Conservation (phyloP, 805 yeast genomes). For the Metschnikowia dekortorum region DNA sequence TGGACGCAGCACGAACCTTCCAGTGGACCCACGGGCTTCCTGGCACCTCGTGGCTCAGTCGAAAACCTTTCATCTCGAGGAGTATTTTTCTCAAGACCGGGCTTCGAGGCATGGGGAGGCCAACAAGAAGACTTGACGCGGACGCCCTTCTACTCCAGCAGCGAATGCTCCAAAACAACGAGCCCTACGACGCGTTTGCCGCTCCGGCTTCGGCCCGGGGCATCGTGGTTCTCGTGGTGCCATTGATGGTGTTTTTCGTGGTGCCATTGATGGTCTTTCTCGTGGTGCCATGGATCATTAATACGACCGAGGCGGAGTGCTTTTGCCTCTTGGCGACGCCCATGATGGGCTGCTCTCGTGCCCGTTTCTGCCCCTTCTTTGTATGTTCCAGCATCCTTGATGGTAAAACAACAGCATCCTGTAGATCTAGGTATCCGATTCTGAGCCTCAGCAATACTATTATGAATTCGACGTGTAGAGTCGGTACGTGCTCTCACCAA, state of each 20-base stretch:
- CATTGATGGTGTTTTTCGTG: too few species aligned
- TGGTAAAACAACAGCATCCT: too few species aligned
- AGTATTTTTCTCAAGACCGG: conserved; percentile 47
- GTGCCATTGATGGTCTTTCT: too few species aligned
- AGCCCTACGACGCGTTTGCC: conserved; percentile 69
- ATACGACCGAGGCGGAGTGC: conserved; percentile 78
- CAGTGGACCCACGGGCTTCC: conserved; percentile 77
- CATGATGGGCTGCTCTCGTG: conserved; percentile 64
- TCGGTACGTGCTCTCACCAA: too few species aligned
- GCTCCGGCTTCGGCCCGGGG: too few species aligned
- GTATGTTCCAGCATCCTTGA: too few species aligned
- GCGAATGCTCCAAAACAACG: conserved; percentile 52
- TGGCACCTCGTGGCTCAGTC: conserved; percentile 90
- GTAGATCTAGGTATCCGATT: too few species aligned
- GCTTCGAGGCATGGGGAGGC: conserved; percentile 62
- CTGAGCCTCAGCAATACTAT: too few species aligned
- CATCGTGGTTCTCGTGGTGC: too few species aligned
- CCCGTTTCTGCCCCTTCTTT: too few species aligned
- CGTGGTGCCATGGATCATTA: conserved; percentile 70
- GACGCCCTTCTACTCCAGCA: conserved; percentile 71
- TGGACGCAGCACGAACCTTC: conserved; percentile 74
- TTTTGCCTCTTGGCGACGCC: conserved; percentile 75
- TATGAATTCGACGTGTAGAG: too few species aligned
- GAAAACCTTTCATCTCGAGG: conserved; percentile 60
- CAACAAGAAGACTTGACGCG: conserved; percentile 79